A percentile compares a stretch with the other conserved stretches of the same genome.
phyloP scores from a whole-genome alignment of 1,284 basidiomycete species.

The Cutaneotrichosporon sp. region DNA sequence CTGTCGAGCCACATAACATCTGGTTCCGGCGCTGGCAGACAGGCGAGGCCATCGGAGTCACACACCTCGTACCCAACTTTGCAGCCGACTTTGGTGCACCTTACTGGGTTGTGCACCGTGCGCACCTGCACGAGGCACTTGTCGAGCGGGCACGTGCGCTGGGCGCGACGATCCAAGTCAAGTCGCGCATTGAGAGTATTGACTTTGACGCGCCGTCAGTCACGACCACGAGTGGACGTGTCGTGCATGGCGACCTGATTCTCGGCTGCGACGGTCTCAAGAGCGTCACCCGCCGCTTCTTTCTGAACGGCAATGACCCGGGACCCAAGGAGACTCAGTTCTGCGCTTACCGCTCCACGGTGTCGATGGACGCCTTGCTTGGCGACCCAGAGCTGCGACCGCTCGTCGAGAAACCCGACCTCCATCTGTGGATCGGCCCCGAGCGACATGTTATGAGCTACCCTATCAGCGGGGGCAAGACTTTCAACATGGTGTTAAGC shows the following conservation, averaged over 20 bases:
- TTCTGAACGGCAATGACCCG: constrained; percentile 14
- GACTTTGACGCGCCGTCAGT: constrained; percentile 54
- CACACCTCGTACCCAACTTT: constrained; percentile 52
- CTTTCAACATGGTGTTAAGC: constrained; percentile 24
- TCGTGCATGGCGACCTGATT: constrained; percentile 57
- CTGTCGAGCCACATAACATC: constrained; percentile 56
- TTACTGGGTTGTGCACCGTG: constrained; percentile 62
- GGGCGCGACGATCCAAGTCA: constrained; percentile 57
- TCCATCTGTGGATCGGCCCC: constrained; percentile 22
- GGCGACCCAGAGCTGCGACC: constrained; percentile 18
- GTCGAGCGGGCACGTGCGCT: constrained; percentile 57
- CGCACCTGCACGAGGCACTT: constrained; percentile 60
- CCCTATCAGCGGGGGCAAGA: constrained; percentile 24
- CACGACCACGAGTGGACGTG: constrained; percentile 37
- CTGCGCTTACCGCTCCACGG: constrained; percentile 24
- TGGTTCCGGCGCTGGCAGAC: constrained; percentile 58
- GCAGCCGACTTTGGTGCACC: constrained; percentile 57
- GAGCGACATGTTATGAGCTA: constrained; percentile 24
- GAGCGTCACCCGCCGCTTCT: constrained; percentile 36
- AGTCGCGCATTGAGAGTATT: constrained; percentile 54
- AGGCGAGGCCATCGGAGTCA: constrained; percentile 57
- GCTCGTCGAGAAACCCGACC: constrained; percentile 19
- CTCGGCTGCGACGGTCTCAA: constrained; percentile 61
- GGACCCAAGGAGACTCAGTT: constrained; percentile 18
- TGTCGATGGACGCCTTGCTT: constrained; percentile 15